Base-by-base conservation (phyloP, 768 basidiomycete species). In the Zangia roseola region DNA sequence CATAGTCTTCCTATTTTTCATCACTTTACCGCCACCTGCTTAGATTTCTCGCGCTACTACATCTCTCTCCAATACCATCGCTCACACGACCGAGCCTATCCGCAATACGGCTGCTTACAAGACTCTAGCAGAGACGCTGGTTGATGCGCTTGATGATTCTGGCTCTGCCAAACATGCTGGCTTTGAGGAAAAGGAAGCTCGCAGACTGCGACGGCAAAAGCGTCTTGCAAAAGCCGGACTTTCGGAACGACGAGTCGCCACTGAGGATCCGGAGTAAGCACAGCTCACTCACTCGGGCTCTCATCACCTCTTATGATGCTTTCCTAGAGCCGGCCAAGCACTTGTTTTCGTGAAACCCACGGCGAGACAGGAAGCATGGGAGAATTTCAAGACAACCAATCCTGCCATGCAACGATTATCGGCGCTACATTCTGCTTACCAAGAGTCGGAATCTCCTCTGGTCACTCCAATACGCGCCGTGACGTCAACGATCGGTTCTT, bases 91-190 rank as follows among this genome's bases (percentile, higher is more conserved):
- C 4, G 94, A 95, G 53, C 95, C 95, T n/a, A 88, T 99, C 52
- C 87, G 97, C 36, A 93, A 97, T 54, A 99, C 95, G 2, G 86
- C 82, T 13, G 91, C 95, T 0, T 99, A 99, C 74, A 97, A 97
- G 73, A 76, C 86, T 1, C 73, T 97, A 7, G 82, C 92, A 1
- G 92, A 95, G 38, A 91, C 91, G 2, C 72, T 99, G 13, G 73
- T 93, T 5, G 97, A 99, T 54, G 91, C 94, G 3, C 76, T 99
- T 34, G 94, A 98, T 53, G 94, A 98, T 68, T 91, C 88, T 48
- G 90, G 89, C 5, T 91, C 86, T 55, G 88, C 92, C 4, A 92
- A 93, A 57, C 91, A 95, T 69, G 94, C 91, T 41, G 97, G 97
- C 0, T 97, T 94, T 55, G 92, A 95, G 67, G 94, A 97, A 65